phyloP scores from a whole-genome alignment of 192 early-diverging fungal genomes.

The Cetraspora pellucida region DNA sequence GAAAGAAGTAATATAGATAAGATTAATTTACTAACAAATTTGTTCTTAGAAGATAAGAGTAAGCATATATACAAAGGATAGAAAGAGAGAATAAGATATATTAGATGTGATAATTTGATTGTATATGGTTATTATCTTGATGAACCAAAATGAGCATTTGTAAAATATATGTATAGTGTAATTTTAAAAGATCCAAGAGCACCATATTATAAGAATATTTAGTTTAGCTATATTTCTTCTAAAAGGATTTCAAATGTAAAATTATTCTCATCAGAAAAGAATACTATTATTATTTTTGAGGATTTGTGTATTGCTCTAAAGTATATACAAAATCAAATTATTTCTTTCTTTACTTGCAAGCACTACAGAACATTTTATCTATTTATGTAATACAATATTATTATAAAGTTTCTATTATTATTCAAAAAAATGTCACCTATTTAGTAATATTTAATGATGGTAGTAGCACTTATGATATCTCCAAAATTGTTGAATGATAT shows the following conservation, averaged over 20 bases:
- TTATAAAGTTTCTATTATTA: conserved; percentile 2
- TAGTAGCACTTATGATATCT: conserved; percentile 10
- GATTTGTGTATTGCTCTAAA: no score
- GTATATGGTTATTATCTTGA: no score
- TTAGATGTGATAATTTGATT: not conserved
- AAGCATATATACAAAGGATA: no score
- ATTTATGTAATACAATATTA: conserved; percentile 13
- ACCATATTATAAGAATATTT: no score
- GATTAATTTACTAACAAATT: not conserved
- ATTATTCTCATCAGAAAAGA: no score
- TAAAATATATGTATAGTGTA: conserved; percentile 1
- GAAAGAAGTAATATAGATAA: not conserved
- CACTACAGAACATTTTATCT: no score
- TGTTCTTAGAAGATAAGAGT: not conserved
- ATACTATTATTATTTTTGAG: no score
- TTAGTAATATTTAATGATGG: conserved; percentile 11
- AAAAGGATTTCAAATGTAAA: no score
- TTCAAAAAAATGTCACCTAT: not conserved
- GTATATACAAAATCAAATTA: conserved; percentile 25
- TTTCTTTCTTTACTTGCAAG: not conserved
- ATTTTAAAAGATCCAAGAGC: no score
- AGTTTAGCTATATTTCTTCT: no score
- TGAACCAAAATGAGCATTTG: no score
- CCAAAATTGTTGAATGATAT: not conserved
- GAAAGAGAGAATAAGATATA: not conserved